Base-by-base conservation (phyloP, 2,329 filamentous ascomycete genomes). In the Pyricularia pennisetigena region DNA sequence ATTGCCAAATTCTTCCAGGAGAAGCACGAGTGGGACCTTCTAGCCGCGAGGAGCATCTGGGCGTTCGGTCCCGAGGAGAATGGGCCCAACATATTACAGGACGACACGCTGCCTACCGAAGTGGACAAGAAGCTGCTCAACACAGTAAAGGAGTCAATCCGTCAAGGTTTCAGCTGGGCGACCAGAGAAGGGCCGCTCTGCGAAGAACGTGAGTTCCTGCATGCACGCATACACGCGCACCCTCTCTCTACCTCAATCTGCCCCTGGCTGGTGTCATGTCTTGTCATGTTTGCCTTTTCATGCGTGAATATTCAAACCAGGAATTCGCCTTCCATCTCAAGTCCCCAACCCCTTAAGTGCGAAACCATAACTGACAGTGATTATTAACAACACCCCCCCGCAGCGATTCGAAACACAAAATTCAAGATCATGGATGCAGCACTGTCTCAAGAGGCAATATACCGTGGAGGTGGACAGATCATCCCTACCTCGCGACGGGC, bases 1-100 rank as follows among this genome's bases (percentile, higher is more conserved):
- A 95, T 96, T 61, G 94, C 94, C 74, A 96, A 95, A 75, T 98
- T 96, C 82, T 98, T 99, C 74, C 94, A 98, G 77, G 92, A 97
- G 70, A 95, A 93, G 72, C 97, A 99, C 76, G 94, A 94, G 68
- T 99, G 96, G 90, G 95, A 99, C 80, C 88, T 97, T 74, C 85
- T 99, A 70, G 94, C 95, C 16, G 93, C 92, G 28, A 87, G 95
- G 74, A 97, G 94, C 76, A 97, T 99, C 75, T 99, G 95, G 95
- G 95, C 95, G 1, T 99, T 99, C 80, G 95, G 95, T 2, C 95
- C 95, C 4, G 94, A 98, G 69, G 95, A 99, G 72, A 90, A 89
- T 82, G 92, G 94, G 0, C 93, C 95, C 6, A 99, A 99, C 78
- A 95, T 99, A 72, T 82, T 99, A 66, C 94, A 97, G 78, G 95